A percentile compares a stretch with the other conserved stretches of the same genome.
Conservation (phyloP, 1,284 basidiomycete genomes). For the Cutaneotrichosporon dermatis region DNA sequence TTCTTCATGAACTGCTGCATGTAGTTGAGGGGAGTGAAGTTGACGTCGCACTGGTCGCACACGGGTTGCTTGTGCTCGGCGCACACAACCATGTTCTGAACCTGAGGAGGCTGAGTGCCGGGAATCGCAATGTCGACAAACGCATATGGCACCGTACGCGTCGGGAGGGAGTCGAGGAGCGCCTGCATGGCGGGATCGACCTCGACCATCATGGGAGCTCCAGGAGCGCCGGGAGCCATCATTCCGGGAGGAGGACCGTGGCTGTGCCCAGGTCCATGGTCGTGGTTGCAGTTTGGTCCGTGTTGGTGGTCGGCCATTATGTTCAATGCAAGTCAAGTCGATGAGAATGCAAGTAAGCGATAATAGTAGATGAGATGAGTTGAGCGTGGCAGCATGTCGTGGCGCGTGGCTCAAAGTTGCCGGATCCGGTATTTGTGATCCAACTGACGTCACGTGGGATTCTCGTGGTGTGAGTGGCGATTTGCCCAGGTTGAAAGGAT, state of each 20-base stretch:
- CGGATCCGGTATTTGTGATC: too few relatives aligned
- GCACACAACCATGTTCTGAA: slow-evolving; percentile 53
- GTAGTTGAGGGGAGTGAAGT: slow-evolving; percentile 64
- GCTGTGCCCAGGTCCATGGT: slow-evolving; percentile 16
- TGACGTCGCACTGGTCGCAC: slow-evolving; percentile 64
- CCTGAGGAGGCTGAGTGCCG: slow-evolving; percentile 30
- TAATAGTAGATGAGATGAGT: not conserved
- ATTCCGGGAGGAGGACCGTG: slow-evolving; percentile 17
- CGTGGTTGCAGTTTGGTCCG: slow-evolving; percentile 15
- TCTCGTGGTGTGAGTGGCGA: not conserved
- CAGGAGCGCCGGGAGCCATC: not conserved
- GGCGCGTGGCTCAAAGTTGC: not conserved
- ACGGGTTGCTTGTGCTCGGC: slow-evolving; percentile 61
- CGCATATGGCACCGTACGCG: slow-evolving; percentile 30
- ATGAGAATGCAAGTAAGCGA: not conserved
- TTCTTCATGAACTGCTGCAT: slow-evolving; percentile 64
- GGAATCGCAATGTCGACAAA: slow-evolving; percentile 28
- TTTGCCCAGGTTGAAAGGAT: too few relatives aligned
- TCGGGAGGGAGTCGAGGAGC: slow-evolving; percentile 42
- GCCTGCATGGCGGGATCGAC: slow-evolving; percentile 38
- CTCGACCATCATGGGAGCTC: slow-evolving; percentile 24
- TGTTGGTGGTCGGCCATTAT: slow-evolving; percentile 9
- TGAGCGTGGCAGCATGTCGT: not conserved
- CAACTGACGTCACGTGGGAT: not conserved
- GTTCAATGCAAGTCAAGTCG: not conserved